These are phyloP conservation scores for Pseudopyricularia cyperi DNA, from an alignment of 2,329 filamentous ascomycete species.

Conservation along the genomic window DNA sequence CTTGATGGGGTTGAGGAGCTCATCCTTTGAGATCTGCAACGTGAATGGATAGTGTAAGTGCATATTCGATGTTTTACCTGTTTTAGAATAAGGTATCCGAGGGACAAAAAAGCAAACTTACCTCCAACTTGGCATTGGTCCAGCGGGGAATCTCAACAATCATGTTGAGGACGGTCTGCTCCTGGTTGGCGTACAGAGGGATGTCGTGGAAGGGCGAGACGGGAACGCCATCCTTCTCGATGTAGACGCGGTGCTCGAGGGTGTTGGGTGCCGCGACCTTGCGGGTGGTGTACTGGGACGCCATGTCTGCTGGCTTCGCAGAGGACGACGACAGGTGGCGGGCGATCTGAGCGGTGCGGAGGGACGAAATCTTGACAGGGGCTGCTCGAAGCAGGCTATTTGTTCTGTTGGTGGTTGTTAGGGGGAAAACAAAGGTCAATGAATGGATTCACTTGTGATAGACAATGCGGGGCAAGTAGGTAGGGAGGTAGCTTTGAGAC, in stretches of 20 bases:
- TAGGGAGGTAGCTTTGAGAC: neutral
- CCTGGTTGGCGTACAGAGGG: constrained; percentile 90
- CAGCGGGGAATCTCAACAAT: constrained; percentile 97
- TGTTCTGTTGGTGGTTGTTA: neutral
- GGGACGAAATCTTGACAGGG: constrained; percentile 30
- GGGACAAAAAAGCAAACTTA: constrained; percentile 36
- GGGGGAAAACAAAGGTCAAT: too few relatives aligned
- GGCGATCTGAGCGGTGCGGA: constrained; percentile 39
- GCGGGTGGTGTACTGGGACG: constrained; percentile 60
- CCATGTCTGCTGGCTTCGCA: constrained; percentile 26
- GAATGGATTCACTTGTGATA: too few relatives aligned
- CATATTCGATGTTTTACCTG: neutral
- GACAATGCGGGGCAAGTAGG: neutral
- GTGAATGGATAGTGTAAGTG: neutral
- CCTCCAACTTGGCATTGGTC: constrained; percentile 99
- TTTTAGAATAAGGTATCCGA: too few relatives aligned
- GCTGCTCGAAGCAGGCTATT: neutral
- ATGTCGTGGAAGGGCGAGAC: constrained; percentile 98
- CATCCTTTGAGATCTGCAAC: constrained; percentile 89
- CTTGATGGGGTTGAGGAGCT: constrained; percentile 97
- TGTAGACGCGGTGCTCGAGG: constrained; percentile 91
- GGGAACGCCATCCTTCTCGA: constrained; percentile 92
- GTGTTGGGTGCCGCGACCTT: constrained; percentile 87
- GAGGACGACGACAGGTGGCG: constrained; percentile 33
- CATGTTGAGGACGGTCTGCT: constrained; percentile 98